Evolutionary conservation across 1,284 basidiomycete species (phyloP), one percentile per base, ranked within the genome.

Genomic region (Papiliotrema fonsecae): DNA sequence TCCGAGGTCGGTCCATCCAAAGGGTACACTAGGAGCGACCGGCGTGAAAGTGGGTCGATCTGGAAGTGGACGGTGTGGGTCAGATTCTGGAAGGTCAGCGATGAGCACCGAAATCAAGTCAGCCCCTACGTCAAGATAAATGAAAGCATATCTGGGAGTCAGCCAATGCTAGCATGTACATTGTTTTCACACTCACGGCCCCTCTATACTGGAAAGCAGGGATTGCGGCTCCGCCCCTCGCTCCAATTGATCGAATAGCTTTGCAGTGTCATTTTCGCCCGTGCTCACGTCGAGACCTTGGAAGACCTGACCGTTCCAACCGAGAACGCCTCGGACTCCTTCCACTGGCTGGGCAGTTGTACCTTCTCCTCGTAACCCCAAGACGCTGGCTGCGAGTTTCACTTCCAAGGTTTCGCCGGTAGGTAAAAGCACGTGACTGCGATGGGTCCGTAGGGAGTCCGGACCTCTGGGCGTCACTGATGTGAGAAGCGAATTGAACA

Each of bases 271-370:
- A 60, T 96, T 94, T 57, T 90, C 85, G 0, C 77, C 82, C 79
- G 56, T 30, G 0, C 72, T 57, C 25, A 88, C 82, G 59, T 84
- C 73, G 25, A 89, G 57, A 3, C 88, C 88, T 55, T 84, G 81
- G 55, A 93, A 91, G 28, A 91, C 77, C 77, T 94, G 90, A 51
- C 90, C 90, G 67, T 94, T 94, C 87, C 88, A 93, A 57, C 86
- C 91, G 18, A 94, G 70, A 2, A 88, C 69, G 54, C 85, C 80
- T 3, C 79, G 41, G 5, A 51, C 34, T 1, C 63, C 68, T 46
- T 73, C 50, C 32, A 92, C 83, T n/a, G 91, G 91, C 65, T 96
- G 91, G 0, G 78, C 64, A 2, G 88, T 75, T 1, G 79, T 75
- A 9, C 58, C 52, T 7, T 78, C 67, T 0, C 91, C 91, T 55